A percentile compares a stretch with the other conserved stretches of the same genome.
phyloP scores from a whole-genome alignment of 163 green algal genomes.

The Scenedesmus sp. region DNA sequence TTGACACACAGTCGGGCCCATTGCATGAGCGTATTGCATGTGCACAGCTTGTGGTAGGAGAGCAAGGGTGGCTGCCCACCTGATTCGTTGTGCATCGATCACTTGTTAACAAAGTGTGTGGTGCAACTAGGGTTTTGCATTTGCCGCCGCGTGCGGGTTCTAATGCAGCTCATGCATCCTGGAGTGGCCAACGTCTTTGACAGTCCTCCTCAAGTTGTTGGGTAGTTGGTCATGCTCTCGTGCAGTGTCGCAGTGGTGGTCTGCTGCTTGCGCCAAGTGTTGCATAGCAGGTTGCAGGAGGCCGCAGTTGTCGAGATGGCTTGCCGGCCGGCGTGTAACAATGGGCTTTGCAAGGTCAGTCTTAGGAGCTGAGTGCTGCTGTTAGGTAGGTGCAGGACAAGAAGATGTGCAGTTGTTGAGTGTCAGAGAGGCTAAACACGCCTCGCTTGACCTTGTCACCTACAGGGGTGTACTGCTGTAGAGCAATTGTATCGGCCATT shows the following conservation, averaged over 20 bases:
- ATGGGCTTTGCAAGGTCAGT: background rate
- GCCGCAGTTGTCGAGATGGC: background rate
- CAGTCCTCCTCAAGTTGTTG: background rate
- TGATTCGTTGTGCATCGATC: background rate
- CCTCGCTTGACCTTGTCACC: background rate
- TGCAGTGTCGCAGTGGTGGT: background rate
- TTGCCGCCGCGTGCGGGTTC: background rate
- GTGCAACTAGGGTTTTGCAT: background rate
- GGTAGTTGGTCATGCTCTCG: background rate
- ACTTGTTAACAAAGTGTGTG: background rate
- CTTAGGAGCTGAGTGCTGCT: too few species aligned
- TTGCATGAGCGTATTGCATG: background rate
- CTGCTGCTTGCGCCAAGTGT: too few species aligned
- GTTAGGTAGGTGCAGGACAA: background rate
- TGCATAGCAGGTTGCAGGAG: background rate
- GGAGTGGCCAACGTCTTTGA: background rate
- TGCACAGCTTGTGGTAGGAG: background rate
- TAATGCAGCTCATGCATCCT: background rate
- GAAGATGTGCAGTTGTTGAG: background rate
- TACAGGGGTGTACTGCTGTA: background rate
- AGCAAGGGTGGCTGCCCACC: background rate
- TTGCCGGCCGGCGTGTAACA: background rate
- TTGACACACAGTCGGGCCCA: background rate
- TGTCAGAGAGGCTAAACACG: background rate
- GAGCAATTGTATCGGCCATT: background rate